Evolutionary conservation across 108 stramenopile genomes (phyloP).

Genomic region (Conticribra guillardii): DNA sequence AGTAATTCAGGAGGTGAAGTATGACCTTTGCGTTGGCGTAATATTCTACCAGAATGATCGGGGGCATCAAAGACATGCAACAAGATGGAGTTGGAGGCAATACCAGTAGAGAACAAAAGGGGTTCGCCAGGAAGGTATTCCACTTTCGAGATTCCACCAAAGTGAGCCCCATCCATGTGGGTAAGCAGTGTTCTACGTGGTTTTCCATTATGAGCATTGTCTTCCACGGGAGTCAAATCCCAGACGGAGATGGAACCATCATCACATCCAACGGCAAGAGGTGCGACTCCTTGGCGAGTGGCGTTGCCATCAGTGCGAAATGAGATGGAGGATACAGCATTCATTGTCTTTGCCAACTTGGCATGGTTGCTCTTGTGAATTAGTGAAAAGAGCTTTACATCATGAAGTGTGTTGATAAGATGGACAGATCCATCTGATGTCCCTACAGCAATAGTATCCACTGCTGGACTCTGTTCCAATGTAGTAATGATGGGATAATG

Average conservation of each 20-base stretch:
- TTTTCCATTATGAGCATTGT: slow-evolving; percentile 44
- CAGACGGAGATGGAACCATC: slow-evolving; percentile 85
- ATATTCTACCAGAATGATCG: slow-evolving; percentile 77
- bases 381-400: slow-evolving; percentile 72
- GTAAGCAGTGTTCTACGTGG: slow-evolving; percentile 59
- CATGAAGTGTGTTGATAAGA: slow-evolving; percentile 77
- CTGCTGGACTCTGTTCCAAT: slow-evolving; percentile 79
- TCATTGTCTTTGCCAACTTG: slow-evolving; percentile 10
- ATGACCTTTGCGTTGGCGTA: slow-evolving; percentile 80
- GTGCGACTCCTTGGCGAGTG: slow-evolving; percentile 75
- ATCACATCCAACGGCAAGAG: slow-evolving; percentile 76
- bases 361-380: slow-evolving; percentile 42
- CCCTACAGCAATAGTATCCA: slow-evolving; percentile 87
- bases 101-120: slow-evolving; percentile 72
- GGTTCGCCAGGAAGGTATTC: slow-evolving; percentile 85
- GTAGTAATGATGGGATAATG: slow-evolving; percentile 49
- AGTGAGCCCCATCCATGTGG: slow-evolving; percentile 68
- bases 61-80: slow-evolving; percentile 88
- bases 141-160: slow-evolving; percentile 76
- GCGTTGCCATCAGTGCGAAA: slow-evolving; percentile 87
- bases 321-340: slow-evolving; percentile 72
- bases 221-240: slow-evolving; percentile 76
- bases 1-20: slow-evolving; percentile 70
- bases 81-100: slow-evolving; percentile 66
- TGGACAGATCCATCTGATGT: slow-evolving; percentile 70